Evolutionary conservation across 805 yeast species (phyloP), one percentile per base, ranked within the genome.

Genomic region (Metschnikowia gelsemii): DNA sequence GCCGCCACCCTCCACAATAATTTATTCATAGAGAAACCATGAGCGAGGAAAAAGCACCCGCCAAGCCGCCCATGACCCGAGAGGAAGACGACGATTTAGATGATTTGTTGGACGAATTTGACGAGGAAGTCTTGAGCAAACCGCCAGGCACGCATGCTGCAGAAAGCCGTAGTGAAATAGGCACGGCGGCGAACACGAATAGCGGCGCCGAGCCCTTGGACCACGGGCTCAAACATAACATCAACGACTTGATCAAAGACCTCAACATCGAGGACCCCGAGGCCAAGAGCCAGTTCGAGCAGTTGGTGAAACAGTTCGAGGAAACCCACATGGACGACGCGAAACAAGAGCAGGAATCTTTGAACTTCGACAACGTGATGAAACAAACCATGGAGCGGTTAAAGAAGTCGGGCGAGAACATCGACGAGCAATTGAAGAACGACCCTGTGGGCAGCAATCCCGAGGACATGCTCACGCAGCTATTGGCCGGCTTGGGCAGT

Each of bases 101-200:
- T 51, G 96, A 87, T 54, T 71, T 87, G 45, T 70, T 91, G 38
- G 96, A 89, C 56, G 96, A 89, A 48, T 85, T 85, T 58, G 87
- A 83, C 30, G 87, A 82, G 46, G 87, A 80, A 43, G 73, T 82
- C 0, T 66, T 84, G 42, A 75, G 75, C 45, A 72, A 78, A 50
- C 82, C 84, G 2, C 85, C 84, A 1, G 85, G 81, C 3, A 64
- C 75, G 0, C 66, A 58, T 5, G 49, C 36, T 11, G 40, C 41
- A 6, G 51, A 43, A n/a, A 35, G 43, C 13, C 25, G 24, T 3
- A 24, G 24, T 8, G 49, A 35, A 3, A 28, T 20, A 16, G 31
- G 29, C 12, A 11, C 27, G 6, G 30, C 41, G 14, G 13, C 49
- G 19, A 35, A 45, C 23, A 42, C 42, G 12, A 41, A 49, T 21